phyloP scores from a whole-genome alignment of 805 yeast species.

The Cyberlindnera euphorbiae region DNA sequence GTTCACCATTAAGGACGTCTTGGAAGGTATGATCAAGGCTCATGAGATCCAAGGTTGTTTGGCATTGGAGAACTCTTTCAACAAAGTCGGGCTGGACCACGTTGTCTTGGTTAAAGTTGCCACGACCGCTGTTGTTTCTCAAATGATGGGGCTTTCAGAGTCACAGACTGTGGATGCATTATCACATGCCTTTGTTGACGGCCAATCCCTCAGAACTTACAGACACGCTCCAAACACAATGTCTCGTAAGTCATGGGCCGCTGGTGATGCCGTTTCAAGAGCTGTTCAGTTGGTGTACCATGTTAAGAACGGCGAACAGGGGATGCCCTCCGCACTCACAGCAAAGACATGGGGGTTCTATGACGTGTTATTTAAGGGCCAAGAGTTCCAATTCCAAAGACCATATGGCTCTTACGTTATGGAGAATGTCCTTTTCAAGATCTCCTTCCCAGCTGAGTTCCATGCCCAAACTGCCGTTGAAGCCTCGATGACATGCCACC shows the following conservation, averaged over 20 bases:
- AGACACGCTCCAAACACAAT: constrained; percentile 64
- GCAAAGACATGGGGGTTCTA: constrained; percentile 62
- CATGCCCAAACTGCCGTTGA: constrained; percentile 65
- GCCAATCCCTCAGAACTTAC: constrained; percentile 54
- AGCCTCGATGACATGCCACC: constrained; percentile 44
- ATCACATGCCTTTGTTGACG: constrained; percentile 59
- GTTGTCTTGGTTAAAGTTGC: constrained; percentile 56
- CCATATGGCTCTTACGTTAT: constrained; percentile 52
- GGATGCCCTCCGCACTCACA: constrained; percentile 53
- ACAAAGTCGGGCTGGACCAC: constrained; percentile 56
- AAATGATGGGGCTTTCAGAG: constrained; percentile 44
- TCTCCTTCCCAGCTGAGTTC: constrained; percentile 61
- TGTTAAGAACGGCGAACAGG: constrained; percentile 48
- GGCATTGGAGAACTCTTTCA: constrained; percentile 57
- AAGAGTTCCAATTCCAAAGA: constrained; percentile 50
- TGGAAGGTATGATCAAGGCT: constrained; percentile 57
- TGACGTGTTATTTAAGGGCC: constrained; percentile 52
- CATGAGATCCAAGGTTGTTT: constrained; percentile 59
- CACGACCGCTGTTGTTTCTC: constrained; percentile 54
- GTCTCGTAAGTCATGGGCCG: constrained; percentile 64
- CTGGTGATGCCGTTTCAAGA: constrained; percentile 57
- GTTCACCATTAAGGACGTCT: constrained; percentile 45
- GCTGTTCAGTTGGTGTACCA: constrained; percentile 53
- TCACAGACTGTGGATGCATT: constrained; percentile 51
- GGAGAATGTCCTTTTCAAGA: constrained; percentile 59